These are phyloP conservation scores for Eucalyptus marginata DNA, from an alignment of 345 rosid genomes.

Conservation along the genomic window DNA sequence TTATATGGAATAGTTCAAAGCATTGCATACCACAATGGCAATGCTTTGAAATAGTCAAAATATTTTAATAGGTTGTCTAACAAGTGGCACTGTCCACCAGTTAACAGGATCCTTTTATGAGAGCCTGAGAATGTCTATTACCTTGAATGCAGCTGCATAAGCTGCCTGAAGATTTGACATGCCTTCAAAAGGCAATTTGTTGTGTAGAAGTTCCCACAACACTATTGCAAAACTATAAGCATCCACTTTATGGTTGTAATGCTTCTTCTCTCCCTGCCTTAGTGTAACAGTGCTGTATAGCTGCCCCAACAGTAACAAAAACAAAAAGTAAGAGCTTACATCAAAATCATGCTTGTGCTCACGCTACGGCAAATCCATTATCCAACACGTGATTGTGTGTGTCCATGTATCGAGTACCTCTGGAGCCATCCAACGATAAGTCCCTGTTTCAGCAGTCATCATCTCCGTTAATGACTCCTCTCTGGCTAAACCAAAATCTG, in stretches of 20 bases:
- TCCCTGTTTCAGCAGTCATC: constrained; percentile 99
- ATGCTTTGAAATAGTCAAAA: neutral
- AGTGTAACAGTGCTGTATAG: constrained; percentile 93
- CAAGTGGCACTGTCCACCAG: neutral
- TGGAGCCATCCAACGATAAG: constrained; percentile 97
- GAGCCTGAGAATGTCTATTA: neutral
- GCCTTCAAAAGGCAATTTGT: constrained; percentile 90
- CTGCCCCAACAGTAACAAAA: constrained; percentile 15
- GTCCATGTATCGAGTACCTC: constrained; percentile 31
- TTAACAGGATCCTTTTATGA: neutral
- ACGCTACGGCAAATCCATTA: neutral
- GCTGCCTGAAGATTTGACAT: constrained; percentile 99
- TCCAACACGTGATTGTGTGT: neutral
- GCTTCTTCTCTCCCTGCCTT: constrained; percentile 90
- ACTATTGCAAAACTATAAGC: constrained; percentile 97
- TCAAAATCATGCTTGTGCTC: neutral
- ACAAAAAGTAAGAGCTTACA: neutral
- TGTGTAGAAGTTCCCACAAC: constrained; percentile 94
- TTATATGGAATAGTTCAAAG: neutral
- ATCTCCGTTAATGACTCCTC: constrained; percentile 96
- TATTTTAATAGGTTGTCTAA: neutral
- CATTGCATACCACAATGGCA: neutral
- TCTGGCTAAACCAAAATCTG: constrained; percentile 92
- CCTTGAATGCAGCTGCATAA: constrained; percentile 96
- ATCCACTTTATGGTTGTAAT: constrained; percentile 92